These are phyloP conservation scores for Anthostomella pinea DNA, from an alignment of 2,329 filamentous ascomycete species.

Conservation along the genomic window DNA sequence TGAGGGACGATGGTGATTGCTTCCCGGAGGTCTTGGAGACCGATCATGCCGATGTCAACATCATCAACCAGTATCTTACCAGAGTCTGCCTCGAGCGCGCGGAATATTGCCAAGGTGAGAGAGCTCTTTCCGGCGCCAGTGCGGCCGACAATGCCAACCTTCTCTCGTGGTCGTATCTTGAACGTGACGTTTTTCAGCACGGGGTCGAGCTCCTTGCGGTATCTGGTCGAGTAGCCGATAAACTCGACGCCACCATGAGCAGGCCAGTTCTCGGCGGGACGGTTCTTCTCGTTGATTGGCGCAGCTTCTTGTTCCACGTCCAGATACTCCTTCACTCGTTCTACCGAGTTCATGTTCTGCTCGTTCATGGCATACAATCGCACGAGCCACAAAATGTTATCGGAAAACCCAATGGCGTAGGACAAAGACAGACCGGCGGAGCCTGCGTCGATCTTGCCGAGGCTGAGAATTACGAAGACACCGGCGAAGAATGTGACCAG, in stretches of 20 bases:
- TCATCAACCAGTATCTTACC: conserved; percentile 89
- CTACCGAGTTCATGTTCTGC: conserved; percentile 99
- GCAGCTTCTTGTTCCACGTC: conserved; percentile 92
- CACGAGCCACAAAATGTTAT: conserved; percentile 95
- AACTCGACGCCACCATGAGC: conserved; percentile 84
- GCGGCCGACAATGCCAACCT: conserved; percentile 92
- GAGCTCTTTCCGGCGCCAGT: conserved; percentile 98
- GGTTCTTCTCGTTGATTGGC: conserved; percentile 71
- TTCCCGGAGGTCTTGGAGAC: conserved; percentile 88
- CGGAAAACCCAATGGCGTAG: conserved; percentile 94
- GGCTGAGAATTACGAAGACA: conserved; percentile 80
- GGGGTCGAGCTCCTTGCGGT: conserved; percentile 81
- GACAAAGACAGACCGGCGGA: conserved; percentile 91
- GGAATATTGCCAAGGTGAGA: conserved; percentile 86
- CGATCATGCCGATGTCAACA: conserved; percentile 85
- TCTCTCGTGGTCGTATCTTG: conserved; percentile 81
- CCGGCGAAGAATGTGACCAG: conserved; percentile 92
- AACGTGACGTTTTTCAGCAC: conserved; percentile 83
- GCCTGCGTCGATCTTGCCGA: conserved; percentile 82
- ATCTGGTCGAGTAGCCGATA: conserved; percentile 82
- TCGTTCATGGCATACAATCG: conserved; percentile 92
- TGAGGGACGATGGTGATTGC: conserved; percentile 97
- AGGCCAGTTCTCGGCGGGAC: conserved; percentile 81
- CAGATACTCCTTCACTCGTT: conserved; percentile 95
- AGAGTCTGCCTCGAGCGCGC: conserved; percentile 84